Evolutionary conservation across 2,329 filamentous ascomycete genomes (phyloP).

Genomic region (Chalara sp.): DNA sequence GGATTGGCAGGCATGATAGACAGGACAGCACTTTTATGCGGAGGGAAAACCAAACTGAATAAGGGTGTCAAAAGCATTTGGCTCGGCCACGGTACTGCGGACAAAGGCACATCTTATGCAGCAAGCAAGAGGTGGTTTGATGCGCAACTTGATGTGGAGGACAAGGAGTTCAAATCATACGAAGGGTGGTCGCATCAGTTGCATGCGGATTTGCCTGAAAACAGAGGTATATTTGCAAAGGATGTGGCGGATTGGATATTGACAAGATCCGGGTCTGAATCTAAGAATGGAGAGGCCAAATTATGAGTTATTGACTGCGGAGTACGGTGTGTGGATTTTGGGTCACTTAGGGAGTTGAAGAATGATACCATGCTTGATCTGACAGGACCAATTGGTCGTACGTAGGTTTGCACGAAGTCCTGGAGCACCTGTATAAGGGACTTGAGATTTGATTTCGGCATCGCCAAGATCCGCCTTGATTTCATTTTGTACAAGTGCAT

Average conservation of each 20-base stretch:
- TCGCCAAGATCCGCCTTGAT: no score
- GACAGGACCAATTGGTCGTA: no score
- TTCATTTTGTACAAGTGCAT: no score
- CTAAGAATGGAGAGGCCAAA: not conserved
- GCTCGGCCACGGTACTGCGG: constrained; percentile 70
- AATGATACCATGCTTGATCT: no score
- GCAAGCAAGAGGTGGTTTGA: constrained; percentile 60
- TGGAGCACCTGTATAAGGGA: no score
- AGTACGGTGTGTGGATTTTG: no score
- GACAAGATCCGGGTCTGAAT: constrained; percentile 23
- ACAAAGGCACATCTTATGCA: constrained; percentile 61
- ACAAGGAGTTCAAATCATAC: constrained; percentile 68
- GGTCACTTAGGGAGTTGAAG: no score
- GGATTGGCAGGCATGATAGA: constrained; percentile 73
- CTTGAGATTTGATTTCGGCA: no score
- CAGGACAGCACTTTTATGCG: constrained; percentile 54
- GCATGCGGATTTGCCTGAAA: constrained; percentile 45
- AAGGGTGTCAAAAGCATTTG: constrained; percentile 56
- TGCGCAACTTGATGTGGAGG: constrained; percentile 45
- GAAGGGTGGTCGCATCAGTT: constrained; percentile 74
- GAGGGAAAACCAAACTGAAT: constrained; percentile 46
- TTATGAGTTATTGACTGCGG: not conserved
- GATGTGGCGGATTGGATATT: constrained; percentile 64
- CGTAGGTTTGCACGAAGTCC: no score
- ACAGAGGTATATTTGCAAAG: constrained; percentile 34